Conservation (phyloP, 2,329 filamentous ascomycete genomes). For the Camillea tinctor region DNA sequence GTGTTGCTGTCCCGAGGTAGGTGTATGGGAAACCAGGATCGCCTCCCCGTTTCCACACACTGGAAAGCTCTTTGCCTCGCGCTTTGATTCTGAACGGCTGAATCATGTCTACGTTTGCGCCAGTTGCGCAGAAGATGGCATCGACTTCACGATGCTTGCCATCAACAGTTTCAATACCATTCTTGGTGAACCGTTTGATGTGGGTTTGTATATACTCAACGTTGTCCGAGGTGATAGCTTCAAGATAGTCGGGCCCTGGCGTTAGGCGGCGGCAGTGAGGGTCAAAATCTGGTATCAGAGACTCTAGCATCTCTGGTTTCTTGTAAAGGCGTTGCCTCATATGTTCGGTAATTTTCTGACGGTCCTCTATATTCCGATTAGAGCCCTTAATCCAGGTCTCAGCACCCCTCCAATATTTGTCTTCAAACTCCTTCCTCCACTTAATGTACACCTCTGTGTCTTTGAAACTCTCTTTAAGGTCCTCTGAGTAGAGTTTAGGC, state of each 20-base stretch:
- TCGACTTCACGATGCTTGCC: constrained; percentile 58
- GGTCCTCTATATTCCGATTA: constrained; percentile 45
- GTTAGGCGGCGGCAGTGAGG: constrained; percentile 65
- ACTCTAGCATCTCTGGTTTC: constrained; percentile 55
- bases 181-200: constrained; percentile 58
- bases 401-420: constrained; percentile 62
- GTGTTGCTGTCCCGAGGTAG: constrained; percentile 63
- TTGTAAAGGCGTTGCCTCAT: constrained; percentile 54
- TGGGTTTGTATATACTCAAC: constrained; percentile 58
- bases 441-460: constrained; percentile 59
- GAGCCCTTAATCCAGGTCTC: constrained; percentile 53
- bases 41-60: constrained; percentile 56
- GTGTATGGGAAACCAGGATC: constrained; percentile 63
- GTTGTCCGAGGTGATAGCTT: constrained; percentile 60
- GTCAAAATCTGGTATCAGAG: constrained; percentile 61
- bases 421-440: constrained; percentile 57
- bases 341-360: constrained; percentile 46
- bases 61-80: constrained; percentile 50
- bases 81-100: constrained; percentile 61
- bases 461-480: constrained; percentile 56
- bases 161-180: constrained; percentile 59
- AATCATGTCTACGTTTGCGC: constrained; percentile 58
- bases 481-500: constrained; percentile 52
- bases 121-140: constrained; percentile 67
- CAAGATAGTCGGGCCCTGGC: constrained; percentile 65